Percentiles rank a stretch among this genome's conserved stretches.
These are phyloP conservation scores for Trichophyton simii DNA, from an alignment of 2,329 filamentous ascomycete species.

Conservation along the genomic window DNA sequence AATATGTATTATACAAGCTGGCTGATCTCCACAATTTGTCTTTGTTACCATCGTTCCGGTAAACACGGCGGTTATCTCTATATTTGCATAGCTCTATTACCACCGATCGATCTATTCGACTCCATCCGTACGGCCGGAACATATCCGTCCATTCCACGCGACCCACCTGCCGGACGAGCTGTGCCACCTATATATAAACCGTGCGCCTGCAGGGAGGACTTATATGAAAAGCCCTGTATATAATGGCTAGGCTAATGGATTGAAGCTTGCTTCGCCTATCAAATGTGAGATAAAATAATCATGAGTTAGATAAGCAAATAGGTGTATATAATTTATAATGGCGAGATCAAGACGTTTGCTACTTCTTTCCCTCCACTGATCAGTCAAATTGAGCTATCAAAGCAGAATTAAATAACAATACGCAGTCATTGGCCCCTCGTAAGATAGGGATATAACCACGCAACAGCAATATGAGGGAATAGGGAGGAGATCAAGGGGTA, in stretches of 20 bases:
- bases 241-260: background rate
- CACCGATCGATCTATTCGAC: background rate
- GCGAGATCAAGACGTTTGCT: background rate
- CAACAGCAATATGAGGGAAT: background rate
- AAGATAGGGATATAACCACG: background rate
- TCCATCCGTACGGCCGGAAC: background rate
- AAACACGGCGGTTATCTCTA: background rate
- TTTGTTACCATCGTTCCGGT: background rate
- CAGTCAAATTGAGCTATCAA: background rate
- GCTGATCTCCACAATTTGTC: background rate
- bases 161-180: background rate
- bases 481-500: background rate
- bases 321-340: background rate
- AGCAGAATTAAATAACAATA: slow-evolving; percentile 1
- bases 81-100: background rate
- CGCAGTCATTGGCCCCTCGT: background rate
- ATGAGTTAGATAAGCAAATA: background rate
- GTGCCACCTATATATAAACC: background rate
- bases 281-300: background rate
- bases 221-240: background rate
- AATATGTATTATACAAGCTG: background rate
- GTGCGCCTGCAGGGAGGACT: background rate
- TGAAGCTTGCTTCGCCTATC: background rate
- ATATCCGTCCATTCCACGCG: background rate
- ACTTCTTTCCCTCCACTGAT: background rate